Evolutionary conservation across 2,329 filamentous ascomycete species (phyloP).

Genomic region (Talaromyces sp.): DNA sequence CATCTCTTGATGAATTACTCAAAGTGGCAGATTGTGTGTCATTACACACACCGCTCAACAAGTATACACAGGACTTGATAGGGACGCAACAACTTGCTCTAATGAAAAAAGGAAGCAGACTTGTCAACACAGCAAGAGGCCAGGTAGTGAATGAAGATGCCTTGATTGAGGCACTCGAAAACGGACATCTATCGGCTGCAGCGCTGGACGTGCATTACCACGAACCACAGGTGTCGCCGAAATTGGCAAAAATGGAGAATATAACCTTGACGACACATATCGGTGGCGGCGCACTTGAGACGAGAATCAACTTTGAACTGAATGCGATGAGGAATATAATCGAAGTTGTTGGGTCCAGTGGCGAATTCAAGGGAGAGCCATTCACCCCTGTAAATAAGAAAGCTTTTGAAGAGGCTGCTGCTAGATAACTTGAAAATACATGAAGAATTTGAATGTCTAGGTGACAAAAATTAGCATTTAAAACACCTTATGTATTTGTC

Average conservation of each 20-base stretch:
- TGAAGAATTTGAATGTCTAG: neutral
- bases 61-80: conserved; percentile 34
- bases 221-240: conserved; percentile 4
- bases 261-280: conserved; percentile 7
- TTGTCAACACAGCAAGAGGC: conserved; percentile 51
- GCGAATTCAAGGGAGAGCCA: conserved; percentile 1
- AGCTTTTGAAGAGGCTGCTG: conserved; percentile 1
- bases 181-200: conserved; percentile 40
- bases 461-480: neutral
- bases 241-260: conserved; percentile 6
- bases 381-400: conserved; percentile 6
- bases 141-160: conserved; percentile 47
- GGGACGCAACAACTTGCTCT: conserved; percentile 36
- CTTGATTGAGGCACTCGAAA: conserved; percentile 43
- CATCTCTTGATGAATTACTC: conserved; percentile 40
- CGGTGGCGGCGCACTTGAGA: conserved; percentile 4
- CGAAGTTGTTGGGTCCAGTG: neutral
- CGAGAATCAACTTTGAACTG: conserved; percentile 7
- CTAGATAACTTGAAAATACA: neutral
- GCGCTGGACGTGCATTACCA: conserved; percentile 6
- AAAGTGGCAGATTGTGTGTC: conserved; percentile 41
- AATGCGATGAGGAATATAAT: conserved; percentile 10
- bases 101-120: conserved; percentile 45
- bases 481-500: too few species aligned
- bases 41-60: conserved; percentile 41